A percentile compares a stretch with the other conserved stretches of the same genome.
phyloP scores from a whole-genome alignment of 116 monocot species.

The Trichopus zeylanicus region DNA sequence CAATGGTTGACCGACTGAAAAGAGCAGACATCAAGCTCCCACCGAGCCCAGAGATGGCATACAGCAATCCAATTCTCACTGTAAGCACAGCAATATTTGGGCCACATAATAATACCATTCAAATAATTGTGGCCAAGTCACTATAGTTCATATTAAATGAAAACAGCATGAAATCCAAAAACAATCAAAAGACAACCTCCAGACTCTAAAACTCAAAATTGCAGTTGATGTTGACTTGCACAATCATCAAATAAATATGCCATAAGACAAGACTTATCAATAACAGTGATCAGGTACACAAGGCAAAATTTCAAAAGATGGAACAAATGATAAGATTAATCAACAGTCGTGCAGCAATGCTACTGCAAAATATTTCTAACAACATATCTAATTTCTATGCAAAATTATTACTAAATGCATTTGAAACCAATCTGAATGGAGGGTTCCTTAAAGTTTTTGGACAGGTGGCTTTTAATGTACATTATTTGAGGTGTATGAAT shows the following conservation, averaged over 20 bases:
- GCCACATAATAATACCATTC: neutral
- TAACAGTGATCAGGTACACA: no score
- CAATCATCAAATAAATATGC: neutral
- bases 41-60: slow-evolving; percentile 67
- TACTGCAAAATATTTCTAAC: neutral
- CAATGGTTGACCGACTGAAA: slow-evolving; percentile 55
- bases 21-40: slow-evolving; percentile 65
- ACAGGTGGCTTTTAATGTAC: no score
- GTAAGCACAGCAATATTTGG: slow-evolving; percentile 3
- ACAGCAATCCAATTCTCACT: slow-evolving; percentile 65
- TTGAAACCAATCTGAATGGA: neutral
- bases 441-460: no score
- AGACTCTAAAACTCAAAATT: neutral
- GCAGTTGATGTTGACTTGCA: neutral
- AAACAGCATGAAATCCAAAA: neutral
- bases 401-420: neutral
- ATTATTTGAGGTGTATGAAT: no score
- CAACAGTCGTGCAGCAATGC: neutral
- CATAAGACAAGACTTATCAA: neutral
- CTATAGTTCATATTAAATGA: neutral
- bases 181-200: neutral
- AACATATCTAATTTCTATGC: no score
- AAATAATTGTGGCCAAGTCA: neutral
- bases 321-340: neutral
- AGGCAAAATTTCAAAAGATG: neutral